phyloP scores from a whole-genome alignment of 805 yeast genomes.

The Lachancea thermotolerans region DNA sequence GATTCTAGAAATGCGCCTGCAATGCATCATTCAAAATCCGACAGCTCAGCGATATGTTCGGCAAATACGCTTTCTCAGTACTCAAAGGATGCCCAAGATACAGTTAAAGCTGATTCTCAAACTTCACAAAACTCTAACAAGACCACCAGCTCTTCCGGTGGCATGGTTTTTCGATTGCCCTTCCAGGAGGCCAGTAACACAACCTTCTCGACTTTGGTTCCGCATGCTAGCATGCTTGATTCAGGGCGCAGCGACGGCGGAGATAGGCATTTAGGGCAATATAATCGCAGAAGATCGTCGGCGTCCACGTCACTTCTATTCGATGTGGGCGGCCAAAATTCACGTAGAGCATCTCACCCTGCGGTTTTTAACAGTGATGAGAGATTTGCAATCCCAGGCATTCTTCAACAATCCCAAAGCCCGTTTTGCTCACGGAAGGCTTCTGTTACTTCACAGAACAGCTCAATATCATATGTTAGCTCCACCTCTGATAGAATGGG shows the following conservation, averaged over 20 bases:
- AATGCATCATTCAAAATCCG: slow-evolving; percentile 4
- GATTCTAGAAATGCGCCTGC: neutral
- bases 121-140: slow-evolving; percentile 6
- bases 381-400: neutral
- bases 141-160: slow-evolving; percentile 29
- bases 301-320: neutral
- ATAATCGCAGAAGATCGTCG: slow-evolving; percentile 6
- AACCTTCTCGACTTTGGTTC: neutral
- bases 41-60: neutral
- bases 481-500: slow-evolving; percentile 30
- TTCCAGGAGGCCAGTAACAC: slow-evolving; percentile 37
- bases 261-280: neutral
- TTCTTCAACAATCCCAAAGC: slow-evolving; percentile 1
- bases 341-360: slow-evolving; percentile 26
- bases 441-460: slow-evolving; percentile 32
- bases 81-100: slow-evolving; percentile 2
- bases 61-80: slow-evolving; percentile 1
- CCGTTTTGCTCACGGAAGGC: slow-evolving; percentile 33
- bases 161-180: slow-evolving; percentile 53
- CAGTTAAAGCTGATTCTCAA: neutral
- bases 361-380: slow-evolving; percentile 3
- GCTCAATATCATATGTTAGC: slow-evolving; percentile 27
- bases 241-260: neutral
- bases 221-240: neutral
- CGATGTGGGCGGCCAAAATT: neutral